Evolutionary conservation across 805 yeast genomes (phyloP).

Genomic region (Spencermartinsiella europaea): DNA sequence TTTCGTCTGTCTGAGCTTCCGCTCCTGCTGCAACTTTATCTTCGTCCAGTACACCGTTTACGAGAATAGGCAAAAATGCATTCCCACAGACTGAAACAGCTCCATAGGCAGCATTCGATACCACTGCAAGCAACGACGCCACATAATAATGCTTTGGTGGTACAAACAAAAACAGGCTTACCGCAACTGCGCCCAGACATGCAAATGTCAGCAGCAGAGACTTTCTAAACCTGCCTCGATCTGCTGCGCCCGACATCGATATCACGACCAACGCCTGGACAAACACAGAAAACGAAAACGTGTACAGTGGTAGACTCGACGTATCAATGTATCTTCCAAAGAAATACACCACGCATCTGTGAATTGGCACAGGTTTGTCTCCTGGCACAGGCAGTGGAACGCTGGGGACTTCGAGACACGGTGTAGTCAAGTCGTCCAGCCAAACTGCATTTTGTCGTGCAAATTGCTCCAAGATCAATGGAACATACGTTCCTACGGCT

Average conservation of each 20-base stretch:
- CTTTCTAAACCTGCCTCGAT: conserved; percentile 59
- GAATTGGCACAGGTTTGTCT: conserved; percentile 9
- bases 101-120: conserved; percentile 68
- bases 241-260: conserved; percentile 67
- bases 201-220: conserved; percentile 53
- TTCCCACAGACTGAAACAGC: conserved; percentile 78
- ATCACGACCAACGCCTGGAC: conserved; percentile 68
- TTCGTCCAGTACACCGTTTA: conserved; percentile 22
- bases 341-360: conserved; percentile 46
- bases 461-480: conserved; percentile 61
- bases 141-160: conserved; percentile 41
- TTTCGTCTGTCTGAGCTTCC: not conserved
- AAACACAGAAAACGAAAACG: conserved; percentile 65
- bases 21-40: not conserved
- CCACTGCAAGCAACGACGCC: conserved; percentile 52
- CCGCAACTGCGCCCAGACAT: conserved; percentile 49
- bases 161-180: conserved; percentile 42
- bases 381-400: conserved; percentile 16
- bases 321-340: conserved; percentile 55
- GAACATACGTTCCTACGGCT: conserved; percentile 74
- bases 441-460: conserved; percentile 71
- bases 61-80: conserved; percentile 61
- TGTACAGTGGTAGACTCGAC: conserved; percentile 66
- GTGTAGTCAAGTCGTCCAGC: conserved; percentile 50
- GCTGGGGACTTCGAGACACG: conserved; percentile 40